Percentiles rank a stretch among this genome's conserved stretches.
Conservation (phyloP, 805 yeast genomes). For the Candida maris region DNA sequence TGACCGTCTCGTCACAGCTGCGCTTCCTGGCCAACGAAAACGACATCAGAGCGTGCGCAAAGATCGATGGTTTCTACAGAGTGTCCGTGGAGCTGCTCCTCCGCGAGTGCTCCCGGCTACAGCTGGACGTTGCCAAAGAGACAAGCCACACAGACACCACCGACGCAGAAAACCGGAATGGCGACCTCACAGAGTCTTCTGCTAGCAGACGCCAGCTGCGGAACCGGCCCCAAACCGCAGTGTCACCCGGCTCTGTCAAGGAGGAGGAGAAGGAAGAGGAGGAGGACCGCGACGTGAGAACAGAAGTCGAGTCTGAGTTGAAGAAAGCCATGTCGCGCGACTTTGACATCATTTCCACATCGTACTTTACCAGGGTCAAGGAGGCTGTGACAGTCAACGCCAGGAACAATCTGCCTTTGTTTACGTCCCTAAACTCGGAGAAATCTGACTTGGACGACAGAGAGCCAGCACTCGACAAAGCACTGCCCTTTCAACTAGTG, state of each 20-base stretch:
- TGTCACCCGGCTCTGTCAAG: no score
- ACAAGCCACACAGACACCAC: slow-evolving; percentile 1
- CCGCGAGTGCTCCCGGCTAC: slow-evolving; percentile 53
- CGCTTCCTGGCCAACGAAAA: slow-evolving; percentile 44
- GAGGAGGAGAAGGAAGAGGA: slow-evolving; percentile 6
- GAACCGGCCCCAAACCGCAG: background rate
- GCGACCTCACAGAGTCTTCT: background rate
- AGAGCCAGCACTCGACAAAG: slow-evolving; percentile 59
- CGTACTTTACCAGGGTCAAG: slow-evolving; percentile 49
- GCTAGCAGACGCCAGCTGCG: background rate
- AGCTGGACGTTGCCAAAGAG: slow-evolving; percentile 23
- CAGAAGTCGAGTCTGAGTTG: slow-evolving; percentile 20
- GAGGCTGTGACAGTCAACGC: slow-evolving; percentile 63
- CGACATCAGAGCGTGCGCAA: slow-evolving; percentile 46
- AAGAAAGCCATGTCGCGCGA: slow-evolving; percentile 50
- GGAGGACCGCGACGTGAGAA: slow-evolving; percentile 14
- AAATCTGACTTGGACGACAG: slow-evolving; percentile 76
- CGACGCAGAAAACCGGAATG: background rate
- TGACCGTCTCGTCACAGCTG: slow-evolving; percentile 52
- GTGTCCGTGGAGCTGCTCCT: slow-evolving; percentile 59
- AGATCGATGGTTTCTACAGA: slow-evolving; percentile 60
- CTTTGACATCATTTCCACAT: slow-evolving; percentile 54
- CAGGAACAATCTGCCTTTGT: slow-evolving; percentile 68
- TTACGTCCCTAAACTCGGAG: slow-evolving; percentile 60
- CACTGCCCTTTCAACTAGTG: slow-evolving; percentile 52